Percentiles rank a stretch among this genome's conserved stretches.
Conservation (phyloP, 1,139 yeast genomes). For the Geotrichum aggregatum region DNA sequence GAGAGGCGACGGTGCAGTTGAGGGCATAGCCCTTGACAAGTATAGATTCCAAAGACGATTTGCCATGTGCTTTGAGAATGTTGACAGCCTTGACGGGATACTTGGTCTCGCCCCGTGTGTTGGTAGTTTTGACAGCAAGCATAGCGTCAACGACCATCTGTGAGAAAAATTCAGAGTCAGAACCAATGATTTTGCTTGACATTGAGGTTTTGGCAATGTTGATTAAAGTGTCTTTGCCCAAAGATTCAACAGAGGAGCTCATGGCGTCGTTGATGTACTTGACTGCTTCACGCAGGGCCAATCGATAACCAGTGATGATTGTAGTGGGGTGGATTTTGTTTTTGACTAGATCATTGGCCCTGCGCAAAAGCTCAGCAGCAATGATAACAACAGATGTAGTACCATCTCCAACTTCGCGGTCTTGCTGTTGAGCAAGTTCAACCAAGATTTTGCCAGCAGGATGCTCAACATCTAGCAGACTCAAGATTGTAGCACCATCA, state of each 20-base stretch:
- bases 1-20: conserved; percentile 96
- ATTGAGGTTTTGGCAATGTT: conserved; percentile 95
- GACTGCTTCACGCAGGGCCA: conserved; percentile 88
- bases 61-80: conserved; percentile 93
- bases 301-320: conserved; percentile 90
- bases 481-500: conserved; percentile 95
- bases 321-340: conserved; percentile 97
- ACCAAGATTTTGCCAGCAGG: conserved; percentile 98
- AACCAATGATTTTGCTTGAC: conserved; percentile 96
- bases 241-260: conserved; percentile 70
- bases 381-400: conserved; percentile 85
- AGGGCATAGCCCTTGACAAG: conserved; percentile 92
- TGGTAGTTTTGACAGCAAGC: conserved; percentile 89
- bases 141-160: conserved; percentile 92
- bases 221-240: conserved; percentile 72
- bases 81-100: conserved; percentile 98
- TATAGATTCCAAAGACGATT: conserved; percentile 79
- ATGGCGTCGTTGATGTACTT: conserved; percentile 83
- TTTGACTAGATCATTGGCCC: conserved; percentile 92
- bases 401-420: conserved; percentile 98
- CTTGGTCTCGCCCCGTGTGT: conserved; percentile 79
- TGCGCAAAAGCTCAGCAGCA: conserved; percentile 84
- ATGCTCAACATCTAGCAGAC: conserved; percentile 91
- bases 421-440: conserved; percentile 97
- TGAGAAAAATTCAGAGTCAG: conserved; percentile 87